Evolutionary conservation across 2,329 filamentous ascomycete genomes (phyloP), one percentile per base, ranked within the genome.

Genomic region (Cladosporium austrohemisphaericum): DNA sequence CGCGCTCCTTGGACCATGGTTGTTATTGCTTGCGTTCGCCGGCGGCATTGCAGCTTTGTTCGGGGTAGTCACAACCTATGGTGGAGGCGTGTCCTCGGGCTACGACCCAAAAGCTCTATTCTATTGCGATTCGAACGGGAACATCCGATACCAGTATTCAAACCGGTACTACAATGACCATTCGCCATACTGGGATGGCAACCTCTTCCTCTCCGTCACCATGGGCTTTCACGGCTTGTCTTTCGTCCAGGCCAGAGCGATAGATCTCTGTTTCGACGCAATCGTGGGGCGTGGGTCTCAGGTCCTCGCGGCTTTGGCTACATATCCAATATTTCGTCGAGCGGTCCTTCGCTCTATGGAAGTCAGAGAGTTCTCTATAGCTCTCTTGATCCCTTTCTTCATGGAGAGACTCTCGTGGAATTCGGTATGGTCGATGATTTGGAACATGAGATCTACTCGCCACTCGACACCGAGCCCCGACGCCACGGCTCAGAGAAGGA

Each of bases 151-250:
- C 26, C 6, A 28, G 8, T 28, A 40, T 14, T 16, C 37, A 14
- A 16, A 40, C 14, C 7, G 28, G 4, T 14, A 14, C 37, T 41
- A 29, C 16, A 18, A n/a, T 5, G 16, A 8, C 5, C 16, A 13
- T 20, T 41, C 38, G 18, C 38, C 38, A 14, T 46, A 40, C 26
- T 54, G 52, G 52, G 45, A 54, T 23, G 31, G 46, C 10, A 29
- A n/a, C 2, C 29, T 50, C 13, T 52, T 50, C 8, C 28, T 54
- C 19, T 49, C 36, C n/a, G 50, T 55, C 32, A 55, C 53, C 7
- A 48, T 55, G 38, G 53, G 43, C 2, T 40, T 44, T 16, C 51
- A 51, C 13, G 29, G 48, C 3, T 20, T 41, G 25, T 19, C 38
- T 11, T 41, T 31, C 16, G 2, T 23, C 11, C 23, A 41, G 14